phyloP scores from a whole-genome alignment of 2,329 filamentous ascomycete genomes.

The Fusarium armeniacum region DNA sequence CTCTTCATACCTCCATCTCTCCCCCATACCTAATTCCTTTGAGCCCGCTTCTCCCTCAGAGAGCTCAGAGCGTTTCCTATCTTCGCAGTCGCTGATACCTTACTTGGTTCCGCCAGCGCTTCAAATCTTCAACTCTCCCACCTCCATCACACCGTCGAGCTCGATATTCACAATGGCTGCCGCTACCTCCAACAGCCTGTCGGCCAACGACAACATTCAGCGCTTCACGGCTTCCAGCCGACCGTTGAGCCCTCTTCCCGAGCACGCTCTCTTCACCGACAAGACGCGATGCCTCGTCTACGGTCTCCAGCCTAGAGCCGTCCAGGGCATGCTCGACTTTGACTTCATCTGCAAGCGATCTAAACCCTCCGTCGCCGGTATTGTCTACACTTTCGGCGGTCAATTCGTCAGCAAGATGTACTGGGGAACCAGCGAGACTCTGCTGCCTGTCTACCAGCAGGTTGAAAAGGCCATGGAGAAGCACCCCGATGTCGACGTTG shows the following conservation, averaged over 20 bases:
- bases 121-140: constrained; percentile 27
- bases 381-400: constrained; percentile 99
- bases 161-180: constrained; percentile 64
- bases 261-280: constrained; percentile 95
- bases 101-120: constrained; percentile 45
- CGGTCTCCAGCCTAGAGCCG: constrained; percentile 94
- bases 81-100: constrained; percentile 44
- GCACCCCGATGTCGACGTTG: constrained; percentile 96
- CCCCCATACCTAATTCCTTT: constrained; percentile 50
- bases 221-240: constrained; percentile 95
- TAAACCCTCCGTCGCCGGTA: constrained; percentile 95
- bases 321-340: constrained; percentile 97
- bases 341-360: constrained; percentile 99
- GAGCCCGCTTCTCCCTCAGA: constrained; percentile 40
- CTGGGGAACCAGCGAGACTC: constrained; percentile 99
- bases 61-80: constrained; percentile 49
- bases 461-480: constrained; percentile 93
- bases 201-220: constrained; percentile 98
- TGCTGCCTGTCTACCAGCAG: constrained; percentile 97
- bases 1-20: constrained; percentile 43
- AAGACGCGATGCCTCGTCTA: constrained; percentile 99
- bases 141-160: constrained; percentile 43
- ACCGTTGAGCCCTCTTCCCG: constrained; percentile 87
- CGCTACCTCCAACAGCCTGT: constrained; percentile 68
- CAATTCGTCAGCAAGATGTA: constrained; percentile 99